Percentiles rank a stretch among this genome's conserved stretches.
Evolutionary conservation across 495 filamentous ascomycete species (phyloP).

Genomic region (Beverwykella pulmonaria): DNA sequence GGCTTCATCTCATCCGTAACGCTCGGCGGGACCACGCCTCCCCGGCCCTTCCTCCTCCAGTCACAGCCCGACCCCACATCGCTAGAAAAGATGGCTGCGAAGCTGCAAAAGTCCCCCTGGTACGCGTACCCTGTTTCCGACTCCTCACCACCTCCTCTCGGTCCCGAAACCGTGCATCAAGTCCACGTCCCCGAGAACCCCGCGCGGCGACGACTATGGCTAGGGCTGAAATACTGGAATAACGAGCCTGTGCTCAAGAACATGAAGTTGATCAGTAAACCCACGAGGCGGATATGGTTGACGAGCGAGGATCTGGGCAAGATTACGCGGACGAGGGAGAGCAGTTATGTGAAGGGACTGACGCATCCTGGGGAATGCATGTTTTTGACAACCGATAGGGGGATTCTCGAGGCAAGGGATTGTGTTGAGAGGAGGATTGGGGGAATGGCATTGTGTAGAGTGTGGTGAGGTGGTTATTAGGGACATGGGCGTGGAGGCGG

Average conservation of each 20-base stretch:
- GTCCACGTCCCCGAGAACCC: slow-evolving; percentile 61
- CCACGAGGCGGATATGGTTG: slow-evolving; percentile 71
- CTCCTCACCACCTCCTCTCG: not conserved
- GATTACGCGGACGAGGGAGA: slow-evolving; percentile 67
- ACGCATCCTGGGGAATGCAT: slow-evolving; percentile 79
- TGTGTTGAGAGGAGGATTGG: slow-evolving; percentile 83
- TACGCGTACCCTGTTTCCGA: slow-evolving; percentile 20
- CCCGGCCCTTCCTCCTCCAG: slow-evolving; percentile 30
- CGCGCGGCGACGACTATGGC: slow-evolving; percentile 76
- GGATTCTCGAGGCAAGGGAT: slow-evolving; percentile 83
- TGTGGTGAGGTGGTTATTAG: slow-evolving; percentile 41
- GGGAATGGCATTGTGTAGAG: slow-evolving; percentile 79
- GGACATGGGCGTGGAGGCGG: not conserved
- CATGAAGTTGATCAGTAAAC: slow-evolving; percentile 72
- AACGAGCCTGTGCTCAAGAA: slow-evolving; percentile 78
- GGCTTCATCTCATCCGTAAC: slow-evolving; percentile 84
- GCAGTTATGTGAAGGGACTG: slow-evolving; percentile 69
- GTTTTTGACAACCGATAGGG: slow-evolving; percentile 76
- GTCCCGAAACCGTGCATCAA: slow-evolving; percentile 34
- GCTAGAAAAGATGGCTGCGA: slow-evolving; percentile 9
- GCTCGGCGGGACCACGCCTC: slow-evolving; percentile 62
- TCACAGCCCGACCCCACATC: not conserved
- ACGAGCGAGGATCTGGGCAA: slow-evolving; percentile 59
- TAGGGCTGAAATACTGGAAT: slow-evolving; percentile 92
- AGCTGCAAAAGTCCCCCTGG: slow-evolving; percentile 28